phyloP scores from a whole-genome alignment of 257 asterid genomes.

The Scutellaria baicalensis region DNA sequence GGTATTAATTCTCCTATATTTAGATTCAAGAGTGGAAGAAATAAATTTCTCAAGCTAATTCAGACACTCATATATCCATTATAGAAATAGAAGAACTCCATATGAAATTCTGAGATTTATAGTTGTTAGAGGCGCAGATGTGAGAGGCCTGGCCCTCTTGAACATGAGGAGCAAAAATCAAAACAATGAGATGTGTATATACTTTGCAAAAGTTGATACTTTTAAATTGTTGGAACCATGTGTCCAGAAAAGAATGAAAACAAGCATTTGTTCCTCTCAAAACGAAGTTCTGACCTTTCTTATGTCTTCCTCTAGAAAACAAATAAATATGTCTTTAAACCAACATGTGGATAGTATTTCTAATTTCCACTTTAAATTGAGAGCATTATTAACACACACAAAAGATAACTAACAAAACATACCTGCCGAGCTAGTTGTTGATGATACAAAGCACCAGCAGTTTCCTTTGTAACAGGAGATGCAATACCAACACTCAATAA shows the following conservation, averaged over 20 bases:
- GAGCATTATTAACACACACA: not conserved
- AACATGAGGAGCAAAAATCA: too few species aligned
- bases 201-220: too few species aligned
- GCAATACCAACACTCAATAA: slow-evolving; percentile 88
- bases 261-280: too few species aligned
- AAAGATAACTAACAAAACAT: slow-evolving; percentile 5
- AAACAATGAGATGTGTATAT: too few species aligned
- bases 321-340: not conserved
- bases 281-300: too few species aligned
- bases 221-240: too few species aligned
- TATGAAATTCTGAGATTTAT: not conserved
- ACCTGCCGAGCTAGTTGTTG: slow-evolving; percentile 98
- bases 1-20: not conserved
- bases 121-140: too few species aligned
- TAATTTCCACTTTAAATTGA: not conserved
- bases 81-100: not conserved
- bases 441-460: slow-evolving; percentile 98
- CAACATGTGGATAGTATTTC: not conserved
- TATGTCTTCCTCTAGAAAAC: too few species aligned
- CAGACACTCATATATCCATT: not conserved
- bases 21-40: not conserved
- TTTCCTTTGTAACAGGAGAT: slow-evolving; percentile 96
- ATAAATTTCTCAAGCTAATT: not conserved
- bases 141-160: too few species aligned
- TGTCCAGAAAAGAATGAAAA: too few species aligned